Conservation (phyloP, 2,329 filamentous ascomycete species). For the Cladophialophora carrionii region DNA sequence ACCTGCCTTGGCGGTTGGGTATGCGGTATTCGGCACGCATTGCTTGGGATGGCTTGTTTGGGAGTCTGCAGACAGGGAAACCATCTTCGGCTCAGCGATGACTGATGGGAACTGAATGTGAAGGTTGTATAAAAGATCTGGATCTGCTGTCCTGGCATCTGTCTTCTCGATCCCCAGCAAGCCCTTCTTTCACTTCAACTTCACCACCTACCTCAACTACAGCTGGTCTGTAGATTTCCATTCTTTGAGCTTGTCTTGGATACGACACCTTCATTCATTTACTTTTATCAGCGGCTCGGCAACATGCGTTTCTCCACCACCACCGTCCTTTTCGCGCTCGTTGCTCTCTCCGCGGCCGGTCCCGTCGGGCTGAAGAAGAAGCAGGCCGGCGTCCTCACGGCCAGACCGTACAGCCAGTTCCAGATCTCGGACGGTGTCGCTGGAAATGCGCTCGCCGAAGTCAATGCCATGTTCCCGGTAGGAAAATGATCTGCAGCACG, state of each 20-base stretch:
- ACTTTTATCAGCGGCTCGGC: background rate
- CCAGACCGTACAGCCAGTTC: constrained; percentile 26
- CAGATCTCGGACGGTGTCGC: constrained; percentile 49
- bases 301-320: constrained; percentile 24
- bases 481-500: constrained; percentile 18
- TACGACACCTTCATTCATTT: background rate
- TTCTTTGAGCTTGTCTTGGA: constrained; percentile 3
- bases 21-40: background rate
- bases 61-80: background rate
- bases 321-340: constrained; percentile 22
- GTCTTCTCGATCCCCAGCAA: background rate
- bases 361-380: constrained; percentile 19
- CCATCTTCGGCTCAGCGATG: background rate
- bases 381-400: constrained; percentile 23
- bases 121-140: background rate
- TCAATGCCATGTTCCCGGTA: constrained; percentile 59
- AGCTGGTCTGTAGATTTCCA: constrained; percentile 24
- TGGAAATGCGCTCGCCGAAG: constrained; percentile 59
- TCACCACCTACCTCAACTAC: background rate
- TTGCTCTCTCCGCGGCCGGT: constrained; percentile 26
- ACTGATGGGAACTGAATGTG: background rate
- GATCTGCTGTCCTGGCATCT: background rate
- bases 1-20: background rate
- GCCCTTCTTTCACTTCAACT: constrained; percentile 2
- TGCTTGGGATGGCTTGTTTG: background rate